Evolutionary conservation across 371 early-diverging fungal genomes (phyloP).

Genomic region (Mortierella sp.): DNA sequence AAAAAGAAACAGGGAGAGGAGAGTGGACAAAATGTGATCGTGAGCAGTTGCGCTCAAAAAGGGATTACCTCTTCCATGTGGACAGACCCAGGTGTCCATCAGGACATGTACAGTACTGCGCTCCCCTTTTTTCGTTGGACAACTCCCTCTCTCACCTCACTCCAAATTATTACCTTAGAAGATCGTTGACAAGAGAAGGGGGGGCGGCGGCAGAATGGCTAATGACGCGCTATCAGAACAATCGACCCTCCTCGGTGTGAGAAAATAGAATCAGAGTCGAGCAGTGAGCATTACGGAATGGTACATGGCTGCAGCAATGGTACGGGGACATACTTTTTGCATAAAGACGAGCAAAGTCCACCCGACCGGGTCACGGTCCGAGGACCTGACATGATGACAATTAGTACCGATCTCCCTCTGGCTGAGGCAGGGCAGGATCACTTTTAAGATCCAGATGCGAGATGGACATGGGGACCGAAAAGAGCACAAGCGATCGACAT

Average conservation of each 20-base stretch:
- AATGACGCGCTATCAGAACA: no score
- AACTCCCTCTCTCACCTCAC: neutral
- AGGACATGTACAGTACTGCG: conserved; percentile 46
- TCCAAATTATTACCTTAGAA: neutral
- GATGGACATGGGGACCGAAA: no score
- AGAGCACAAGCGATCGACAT: no score
- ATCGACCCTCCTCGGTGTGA: no score
- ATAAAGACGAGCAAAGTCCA: neutral
- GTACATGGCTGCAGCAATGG: neutral
- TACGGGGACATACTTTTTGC: neutral
- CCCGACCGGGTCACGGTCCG: neutral
- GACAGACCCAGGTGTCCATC: conserved; percentile 54
- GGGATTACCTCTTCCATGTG: no score
- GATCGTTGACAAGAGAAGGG: neutral
- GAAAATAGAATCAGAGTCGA: neutral
- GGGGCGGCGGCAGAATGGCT: neutral
- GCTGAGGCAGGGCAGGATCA: neutral
- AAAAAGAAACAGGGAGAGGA: no score
- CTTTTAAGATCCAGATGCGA: neutral
- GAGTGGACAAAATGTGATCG: no score
- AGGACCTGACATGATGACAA: neutral
- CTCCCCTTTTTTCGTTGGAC: neutral
- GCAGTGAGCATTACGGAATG: neutral
- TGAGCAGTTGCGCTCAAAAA: no score
- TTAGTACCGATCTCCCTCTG: neutral